Evolutionary conservation across 257 asterid species (phyloP), one percentile per base, ranked within the genome.

Genomic region (Fraxinus quadrangulata): DNA sequence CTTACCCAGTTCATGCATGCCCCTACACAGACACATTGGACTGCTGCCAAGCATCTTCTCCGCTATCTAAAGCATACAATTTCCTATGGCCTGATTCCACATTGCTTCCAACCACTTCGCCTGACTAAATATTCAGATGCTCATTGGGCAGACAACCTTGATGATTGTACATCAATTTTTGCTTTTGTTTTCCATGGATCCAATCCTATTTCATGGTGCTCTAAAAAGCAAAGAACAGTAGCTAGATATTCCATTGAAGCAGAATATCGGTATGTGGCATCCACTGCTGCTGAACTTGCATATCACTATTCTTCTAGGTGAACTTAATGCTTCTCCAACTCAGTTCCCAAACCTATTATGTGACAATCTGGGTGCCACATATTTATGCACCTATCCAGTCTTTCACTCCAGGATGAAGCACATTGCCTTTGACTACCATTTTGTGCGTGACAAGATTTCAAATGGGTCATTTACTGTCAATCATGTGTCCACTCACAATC

Each of bases 1-100:
- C 9, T 77, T 2, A 19, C 75, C 8, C 75, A 77, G 12, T 77
- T 24, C 39, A 45, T 72, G 61, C 75, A 71, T 9, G 3, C 19
- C 16, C 75, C 63, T 1, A 49, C 30, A 0, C 14, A 11, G 7
- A n/a, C n/a, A 14, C 76, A 56, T 54, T 77, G 71, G 63, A 14
- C 28, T 21, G 51, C 61, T 0, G 19, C n/a, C 10, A 70, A 77
- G 47, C 13, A 21, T 0, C 10, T 77, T 3, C 23, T 77, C 1
- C 49, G 69, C 19, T 71, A 77, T 13, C 24, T 34, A 0, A 39
- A 31, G 4, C 36, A 33, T 5, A 70, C 33, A 2, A 0, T 63
- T 2, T 3, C 30, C 30, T 17, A 77, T 0, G 71, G 42, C 2
- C 5, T 77, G 3, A 6, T 70, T 4, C n/a, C 51, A 5, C 19